Base-by-base conservation (phyloP, 345 rosid genomes). In the Camelina neglecta region DNA sequence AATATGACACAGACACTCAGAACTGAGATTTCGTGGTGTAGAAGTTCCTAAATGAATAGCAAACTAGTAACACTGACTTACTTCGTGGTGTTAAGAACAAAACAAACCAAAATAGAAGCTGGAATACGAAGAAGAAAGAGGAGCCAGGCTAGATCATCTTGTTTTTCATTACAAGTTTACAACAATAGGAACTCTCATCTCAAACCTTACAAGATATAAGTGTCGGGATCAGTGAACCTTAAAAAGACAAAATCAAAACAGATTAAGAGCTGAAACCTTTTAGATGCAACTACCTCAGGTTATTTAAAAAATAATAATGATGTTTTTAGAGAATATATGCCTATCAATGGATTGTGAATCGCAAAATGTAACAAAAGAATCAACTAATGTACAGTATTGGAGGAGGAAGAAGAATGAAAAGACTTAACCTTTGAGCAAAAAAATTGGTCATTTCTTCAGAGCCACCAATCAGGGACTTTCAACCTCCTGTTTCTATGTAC, bases 381-480 rank as follows among this genome's bases (percentile, higher is more conserved):
- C 75, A 41, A 78, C 74, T 72, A 84, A 84, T 83, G 72, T 87
- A 81, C 87, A 85, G 73, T 77, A 35, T 67, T 42, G 23, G 9
- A 8, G 35, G 26, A 24, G 12, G 41, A 60, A 31, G 29, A 61
- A 57, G 51, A 76, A 54, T 69, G 59, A 47, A 54, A 69, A 64
- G 48, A 20, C 76, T 77, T 11, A 7, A 47, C 71, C 67, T 65
- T 29, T 36, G 42, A 63, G 29, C 16, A 16, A 47, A 47, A 47
- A 15, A n/a, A n/a, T 2, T 38, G 51, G n/a, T 44, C 55, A 16
- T 50, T 29, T 66, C 80, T 79, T 68, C 81, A 76, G n/a, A 56
- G 47, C 98, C 97, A 90, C 97, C 97, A 90, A 61, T 92, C 96
- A 26, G 93, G 89, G 69, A 90, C 80, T 86, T 87, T 90, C 84